Evolutionary conservation across 331 rosid species (phyloP), one percentile per base, ranked within the genome.

Genomic region (Telfairia occidentalis): DNA sequence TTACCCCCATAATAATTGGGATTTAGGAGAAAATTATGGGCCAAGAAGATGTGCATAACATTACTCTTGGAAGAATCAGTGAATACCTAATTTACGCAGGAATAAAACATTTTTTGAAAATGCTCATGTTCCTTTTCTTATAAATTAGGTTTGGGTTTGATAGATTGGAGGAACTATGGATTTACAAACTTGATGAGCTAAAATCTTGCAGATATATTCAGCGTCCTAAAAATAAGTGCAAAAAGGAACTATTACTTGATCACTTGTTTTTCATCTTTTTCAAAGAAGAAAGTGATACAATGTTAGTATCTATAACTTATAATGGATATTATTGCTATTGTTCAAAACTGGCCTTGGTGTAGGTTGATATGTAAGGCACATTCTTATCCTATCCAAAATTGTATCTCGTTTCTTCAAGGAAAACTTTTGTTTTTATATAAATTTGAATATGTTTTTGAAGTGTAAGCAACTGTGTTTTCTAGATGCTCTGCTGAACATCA

Each of bases 401-500:
- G 46, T 37, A 18, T 64, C 49, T 37, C 9, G 18, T 64, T 61
- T 61, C 48, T 37, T 64, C 71, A 64, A 29, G 11, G 29, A 5
- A 71, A 48, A 2, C 75, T 28, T 46, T 71, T 71, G 9, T 46
- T 69, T 30, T 70, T 29, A 8, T 21, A 43, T 24, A 10, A 21
- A 42, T 18, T 4, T 1, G 4, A 74, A 7, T 57, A 24, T 42
- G 13, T 69, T 43, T 12, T 43, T 42, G 13, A 43, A 69, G 38
- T 12, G 7, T 24, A 69, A 43, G 37, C 9, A 26, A 34, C 35
- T 77, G 6, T 23, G 37, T 66, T 37, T 64, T 24, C 78, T 37
- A 54, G 71, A 78, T 40, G 78, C 77, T 79, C 80, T 72, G 71
- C 66, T 28, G 49, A 73, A 7, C 65, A 46, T 24, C 71, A 26